Percentiles rank a stretch among this genome's conserved stretches.
phyloP scores from a whole-genome alignment of 129 eudicot species.

The Tagetes patula region DNA sequence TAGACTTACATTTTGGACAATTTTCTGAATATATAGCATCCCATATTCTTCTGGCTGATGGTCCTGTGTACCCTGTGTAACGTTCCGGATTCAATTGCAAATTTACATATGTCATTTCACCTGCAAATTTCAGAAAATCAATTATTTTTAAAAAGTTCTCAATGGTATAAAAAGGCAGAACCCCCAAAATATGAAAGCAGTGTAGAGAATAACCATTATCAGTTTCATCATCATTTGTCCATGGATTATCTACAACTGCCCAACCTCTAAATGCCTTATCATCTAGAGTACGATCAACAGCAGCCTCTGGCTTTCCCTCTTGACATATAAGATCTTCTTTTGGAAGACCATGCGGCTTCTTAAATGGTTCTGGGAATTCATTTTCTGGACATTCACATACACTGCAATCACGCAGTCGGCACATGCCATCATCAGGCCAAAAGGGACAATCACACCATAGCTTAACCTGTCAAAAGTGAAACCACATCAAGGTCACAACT shows the following conservation, averaged over 20 bases:
- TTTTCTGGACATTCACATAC: constrained; percentile 96
- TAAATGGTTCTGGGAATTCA: constrained; percentile 84
- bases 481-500: constrained; percentile 13
- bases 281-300: constrained; percentile 93
- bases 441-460: constrained; percentile 99
- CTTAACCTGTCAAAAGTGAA: constrained; percentile 58
- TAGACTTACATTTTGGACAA: constrained; percentile 84
- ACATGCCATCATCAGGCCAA: constrained; percentile 99
- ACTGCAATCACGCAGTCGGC: constrained; percentile 90
- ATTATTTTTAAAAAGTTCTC: constrained; percentile 12
- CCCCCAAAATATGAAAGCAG: background rate
- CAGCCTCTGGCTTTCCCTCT: constrained; percentile 88
- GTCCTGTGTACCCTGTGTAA: constrained; percentile 92
- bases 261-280: constrained; percentile 81
- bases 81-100: constrained; percentile 88
- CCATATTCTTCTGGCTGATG: constrained; percentile 98
- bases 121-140: constrained; percentile 42
- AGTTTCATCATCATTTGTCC: constrained; percentile 96
- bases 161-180: constrained; percentile 18
- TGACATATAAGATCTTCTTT: constrained; percentile 82
- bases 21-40: constrained; percentile 95
- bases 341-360: constrained; percentile 51
- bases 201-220: constrained; percentile 59
- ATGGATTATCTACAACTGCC: constrained; percentile 90
- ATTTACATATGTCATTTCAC: constrained; percentile 94